These are phyloP conservation scores for Akanthomyces dipterigenus DNA, from an alignment of 2,329 filamentous ascomycete genomes.

Conservation along the genomic window DNA sequence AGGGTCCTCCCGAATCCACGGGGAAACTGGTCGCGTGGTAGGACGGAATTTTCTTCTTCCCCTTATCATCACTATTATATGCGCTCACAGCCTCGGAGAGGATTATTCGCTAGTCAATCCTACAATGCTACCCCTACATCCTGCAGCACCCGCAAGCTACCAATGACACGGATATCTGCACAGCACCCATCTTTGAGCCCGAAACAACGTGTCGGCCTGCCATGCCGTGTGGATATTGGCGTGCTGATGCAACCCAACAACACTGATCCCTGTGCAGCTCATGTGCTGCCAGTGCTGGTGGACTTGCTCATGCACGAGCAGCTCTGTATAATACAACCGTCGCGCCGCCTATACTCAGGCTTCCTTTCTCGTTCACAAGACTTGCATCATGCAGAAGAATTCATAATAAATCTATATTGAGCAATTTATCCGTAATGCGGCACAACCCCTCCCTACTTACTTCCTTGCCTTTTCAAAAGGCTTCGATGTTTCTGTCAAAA, in stretches of 20 bases:
- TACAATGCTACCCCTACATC: not conserved
- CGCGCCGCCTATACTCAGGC: not conserved
- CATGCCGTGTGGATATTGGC: not conserved
- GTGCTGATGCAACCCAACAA: constrained; percentile 1
- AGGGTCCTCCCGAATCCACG: not conserved
- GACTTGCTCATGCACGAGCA: not conserved
- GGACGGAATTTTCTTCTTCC: not conserved
- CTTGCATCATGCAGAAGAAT: not conserved
- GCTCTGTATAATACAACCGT: not conserved
- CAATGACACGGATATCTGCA: not conserved
- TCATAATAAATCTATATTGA: not conserved
- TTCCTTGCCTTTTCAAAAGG: too few species aligned
- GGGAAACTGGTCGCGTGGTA: not conserved
- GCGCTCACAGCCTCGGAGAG: not conserved
- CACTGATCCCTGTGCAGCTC: not conserved
- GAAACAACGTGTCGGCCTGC: not conserved
- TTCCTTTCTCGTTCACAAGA: not conserved
- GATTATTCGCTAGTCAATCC: not conserved
- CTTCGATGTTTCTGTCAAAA: too few species aligned
- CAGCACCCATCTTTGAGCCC: not conserved
- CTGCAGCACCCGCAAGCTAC: not conserved
- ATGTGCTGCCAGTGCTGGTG: not conserved
- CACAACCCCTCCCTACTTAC: too few species aligned
- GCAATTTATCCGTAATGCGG: too few species aligned
- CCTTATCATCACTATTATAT: too few species aligned